Evolutionary conservation across 208 protist species (phyloP).

Genomic region (Trichomonas gallinae): DNA sequence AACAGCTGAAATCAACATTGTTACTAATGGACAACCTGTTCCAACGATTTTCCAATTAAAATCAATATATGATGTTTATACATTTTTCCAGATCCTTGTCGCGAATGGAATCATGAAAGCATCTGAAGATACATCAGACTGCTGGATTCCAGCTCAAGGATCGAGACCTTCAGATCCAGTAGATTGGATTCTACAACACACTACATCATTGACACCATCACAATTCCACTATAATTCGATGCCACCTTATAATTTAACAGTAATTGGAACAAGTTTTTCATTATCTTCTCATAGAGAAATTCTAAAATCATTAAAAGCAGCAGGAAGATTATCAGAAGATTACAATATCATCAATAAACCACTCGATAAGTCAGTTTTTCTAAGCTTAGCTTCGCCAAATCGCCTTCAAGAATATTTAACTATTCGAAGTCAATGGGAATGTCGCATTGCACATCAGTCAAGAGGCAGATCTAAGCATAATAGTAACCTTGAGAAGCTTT

Average conservation of each 20-base stretch:
- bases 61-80: conserved; percentile 11
- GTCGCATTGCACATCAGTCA: background rate
- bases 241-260: background rate
- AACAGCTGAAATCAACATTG: background rate
- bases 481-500: background rate
- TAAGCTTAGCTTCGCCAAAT: background rate
- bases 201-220: background rate
- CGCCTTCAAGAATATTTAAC: background rate
- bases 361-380: background rate
- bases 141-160: background rate
- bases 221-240: background rate
- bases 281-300: background rate
- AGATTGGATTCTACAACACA: background rate
- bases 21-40: background rate
- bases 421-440: background rate
- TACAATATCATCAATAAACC: background rate
- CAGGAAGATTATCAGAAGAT: background rate
- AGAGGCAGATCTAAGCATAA: background rate
- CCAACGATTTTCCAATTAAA: background rate
- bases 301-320: background rate
- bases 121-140: background rate
- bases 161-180: background rate
- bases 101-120: background rate
- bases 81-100: background rate
- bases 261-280: background rate